A percentile compares a stretch with the other conserved stretches of the same genome.
Conservation (phyloP, 306 rosid species). For the Malus asiatica region DNA sequence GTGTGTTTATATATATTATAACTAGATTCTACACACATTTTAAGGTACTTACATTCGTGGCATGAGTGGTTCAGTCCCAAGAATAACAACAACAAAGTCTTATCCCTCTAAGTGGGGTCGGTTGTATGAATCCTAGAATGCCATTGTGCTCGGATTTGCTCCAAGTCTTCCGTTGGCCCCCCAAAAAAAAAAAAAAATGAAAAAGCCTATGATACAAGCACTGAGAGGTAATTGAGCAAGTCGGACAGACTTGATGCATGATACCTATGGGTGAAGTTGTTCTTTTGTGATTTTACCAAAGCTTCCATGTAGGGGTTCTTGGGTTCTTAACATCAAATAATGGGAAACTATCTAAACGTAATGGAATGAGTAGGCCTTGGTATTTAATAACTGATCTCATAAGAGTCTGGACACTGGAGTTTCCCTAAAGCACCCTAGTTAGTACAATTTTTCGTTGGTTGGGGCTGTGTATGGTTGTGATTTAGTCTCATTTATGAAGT, state of each 20-base stretch:
- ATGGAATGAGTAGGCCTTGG: neutral
- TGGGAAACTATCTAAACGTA: neutral
- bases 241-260: neutral
- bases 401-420: neutral
- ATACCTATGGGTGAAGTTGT: neutral
- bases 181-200: neutral
- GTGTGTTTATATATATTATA: no score
- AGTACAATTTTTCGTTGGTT: neutral
- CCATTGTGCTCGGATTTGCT: no score
- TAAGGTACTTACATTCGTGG: neutral
- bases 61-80: neutral
- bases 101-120: no score
- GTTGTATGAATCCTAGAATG: no score
- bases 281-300: neutral
- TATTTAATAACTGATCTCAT: neutral
- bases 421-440: neutral
- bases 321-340: neutral
- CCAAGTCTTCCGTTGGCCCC: no score
- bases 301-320: neutral
- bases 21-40: neutral
- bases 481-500: neutral
- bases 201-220: neutral
- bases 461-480: neutral
- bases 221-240: neutral
- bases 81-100: no score